Evolutionary conservation across 2,329 filamentous ascomycete genomes (phyloP).

Genomic region (Sporothrix curviconia): DNA sequence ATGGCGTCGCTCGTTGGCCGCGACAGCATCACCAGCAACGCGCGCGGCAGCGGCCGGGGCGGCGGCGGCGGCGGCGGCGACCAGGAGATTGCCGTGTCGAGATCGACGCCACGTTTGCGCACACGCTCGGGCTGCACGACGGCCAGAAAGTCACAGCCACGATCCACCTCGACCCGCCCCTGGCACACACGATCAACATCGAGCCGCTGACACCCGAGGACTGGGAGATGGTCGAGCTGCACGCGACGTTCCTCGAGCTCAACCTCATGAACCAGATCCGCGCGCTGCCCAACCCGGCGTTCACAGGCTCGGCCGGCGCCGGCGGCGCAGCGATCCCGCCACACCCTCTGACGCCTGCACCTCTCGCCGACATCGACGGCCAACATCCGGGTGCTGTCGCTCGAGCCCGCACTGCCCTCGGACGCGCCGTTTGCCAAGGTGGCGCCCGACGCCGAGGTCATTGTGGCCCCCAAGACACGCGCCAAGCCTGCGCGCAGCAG

Average conservation of each 20-base stretch:
- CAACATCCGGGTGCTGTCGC: conserved; percentile 76
- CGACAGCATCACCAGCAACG: conserved; percentile 37
- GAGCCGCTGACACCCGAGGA: conserved; percentile 92
- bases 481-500: conserved; percentile 58
- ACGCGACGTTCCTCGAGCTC: conserved; percentile 90
- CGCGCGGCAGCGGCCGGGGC: conserved; percentile 30
- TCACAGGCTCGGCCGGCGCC: conserved; percentile 39
- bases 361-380: conserved; percentile 93
- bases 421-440: conserved; percentile 82
- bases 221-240: conserved; percentile 98
- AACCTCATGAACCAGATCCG: conserved; percentile 91
- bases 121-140: conserved; percentile 68
- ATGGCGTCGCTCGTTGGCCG: conserved; percentile 65
- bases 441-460: conserved; percentile 88
- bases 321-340: conserved; percentile 37
- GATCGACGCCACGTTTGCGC: conserved; percentile 78
- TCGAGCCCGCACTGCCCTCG: conserved; percentile 66
- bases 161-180: conserved; percentile 82
- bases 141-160: conserved; percentile 67
- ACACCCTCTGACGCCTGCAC: conserved; percentile 84
- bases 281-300: conserved; percentile 80
- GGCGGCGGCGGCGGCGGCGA: conserved; percentile 42
- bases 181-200: conserved; percentile 92
- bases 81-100: conserved; percentile 75
- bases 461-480: conserved; percentile 88